These are phyloP conservation scores for Fonsecaea pedrosoi DNA, from an alignment of 2,329 filamentous ascomycete species.

Conservation along the genomic window DNA sequence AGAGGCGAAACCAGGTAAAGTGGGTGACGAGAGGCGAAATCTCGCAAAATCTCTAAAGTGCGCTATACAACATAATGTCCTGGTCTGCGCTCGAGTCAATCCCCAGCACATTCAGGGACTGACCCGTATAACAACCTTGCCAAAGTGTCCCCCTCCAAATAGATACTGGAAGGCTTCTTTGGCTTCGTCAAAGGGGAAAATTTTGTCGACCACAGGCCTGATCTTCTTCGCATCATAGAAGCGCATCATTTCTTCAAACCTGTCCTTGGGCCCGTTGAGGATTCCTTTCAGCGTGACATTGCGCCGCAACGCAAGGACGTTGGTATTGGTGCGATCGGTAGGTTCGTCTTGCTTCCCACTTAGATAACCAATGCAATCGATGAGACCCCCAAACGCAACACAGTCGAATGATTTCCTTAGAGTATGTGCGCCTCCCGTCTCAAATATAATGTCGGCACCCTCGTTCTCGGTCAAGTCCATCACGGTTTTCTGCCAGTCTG, in stretches of 20 bases:
- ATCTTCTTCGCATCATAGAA: slow-evolving; percentile 47
- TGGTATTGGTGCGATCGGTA: slow-evolving; percentile 64
- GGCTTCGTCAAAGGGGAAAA: slow-evolving; percentile 49
- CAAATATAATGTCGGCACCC: slow-evolving; percentile 53
- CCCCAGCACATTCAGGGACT: slow-evolving; percentile 9
- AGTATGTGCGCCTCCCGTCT: slow-evolving; percentile 53
- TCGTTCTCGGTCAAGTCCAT: slow-evolving; percentile 51
- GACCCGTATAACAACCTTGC: slow-evolving; percentile 48
- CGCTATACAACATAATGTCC: neutral
- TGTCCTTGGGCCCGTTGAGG: slow-evolving; percentile 67
- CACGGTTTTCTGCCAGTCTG: slow-evolving; percentile 56
- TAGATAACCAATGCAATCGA: slow-evolving; percentile 42
- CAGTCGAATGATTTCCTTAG: slow-evolving; percentile 55
- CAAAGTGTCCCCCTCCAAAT: slow-evolving; percentile 54
- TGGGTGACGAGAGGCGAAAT: neutral
- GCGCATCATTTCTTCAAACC: slow-evolving; percentile 50
- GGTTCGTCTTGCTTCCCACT: slow-evolving; percentile 37
- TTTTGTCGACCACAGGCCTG: slow-evolving; percentile 49
- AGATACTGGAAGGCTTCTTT: slow-evolving; percentile 53
- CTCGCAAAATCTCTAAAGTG: neutral
- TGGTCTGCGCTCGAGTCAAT: neutral
- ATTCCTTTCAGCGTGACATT: slow-evolving; percentile 65
- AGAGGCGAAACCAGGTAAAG: neutral
- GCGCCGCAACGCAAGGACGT: slow-evolving; percentile 60
- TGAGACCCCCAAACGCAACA: slow-evolving; percentile 54